These are phyloP conservation scores for Aspergillus sp. DNA, from an alignment of 2,329 filamentous ascomycete genomes.

Conservation along the genomic window DNA sequence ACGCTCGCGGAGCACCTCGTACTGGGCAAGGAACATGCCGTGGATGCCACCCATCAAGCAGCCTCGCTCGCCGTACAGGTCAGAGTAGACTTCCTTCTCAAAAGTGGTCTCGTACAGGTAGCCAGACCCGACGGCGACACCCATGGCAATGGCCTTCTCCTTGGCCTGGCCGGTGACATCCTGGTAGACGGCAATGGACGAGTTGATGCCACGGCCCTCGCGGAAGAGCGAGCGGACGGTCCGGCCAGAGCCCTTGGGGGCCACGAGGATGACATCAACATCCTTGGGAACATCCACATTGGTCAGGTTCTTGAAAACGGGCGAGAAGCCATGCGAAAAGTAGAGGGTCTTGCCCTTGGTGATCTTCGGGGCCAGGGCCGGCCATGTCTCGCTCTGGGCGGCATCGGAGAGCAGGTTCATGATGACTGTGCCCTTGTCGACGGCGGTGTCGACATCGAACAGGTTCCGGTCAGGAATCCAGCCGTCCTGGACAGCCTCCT, in stretches of 20 bases:
- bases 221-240: slow-evolving; percentile 98
- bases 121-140: slow-evolving; percentile 91
- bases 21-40: slow-evolving; percentile 99
- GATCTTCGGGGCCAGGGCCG: slow-evolving; percentile 92
- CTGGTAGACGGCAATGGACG: slow-evolving; percentile 95
- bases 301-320: slow-evolving; percentile 99
- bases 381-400: slow-evolving; percentile 98
- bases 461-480: slow-evolving; percentile 98
- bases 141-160: slow-evolving; percentile 94
- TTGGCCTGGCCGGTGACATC: slow-evolving; percentile 96
- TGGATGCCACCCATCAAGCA: slow-evolving; percentile 99
- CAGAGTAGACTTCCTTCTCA: slow-evolving; percentile 99
- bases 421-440: slow-evolving; percentile 83
- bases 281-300: slow-evolving; percentile 93
- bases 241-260: slow-evolving; percentile 97
- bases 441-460: slow-evolving; percentile 96
- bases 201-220: slow-evolving; percentile 99
- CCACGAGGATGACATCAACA: slow-evolving; percentile 98
- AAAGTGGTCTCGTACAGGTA: slow-evolving; percentile 99
- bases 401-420: slow-evolving; percentile 99
- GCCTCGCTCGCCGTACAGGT: slow-evolving; percentile 98
- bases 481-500: slow-evolving; percentile 92
- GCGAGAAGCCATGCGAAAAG: slow-evolving; percentile 99
- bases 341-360: slow-evolving; percentile 99
- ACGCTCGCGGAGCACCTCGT: slow-evolving; percentile 98